These are phyloP conservation scores for Pestalotiopsis sp. DNA, from an alignment of 2,329 filamentous ascomycete species.

Conservation along the genomic window DNA sequence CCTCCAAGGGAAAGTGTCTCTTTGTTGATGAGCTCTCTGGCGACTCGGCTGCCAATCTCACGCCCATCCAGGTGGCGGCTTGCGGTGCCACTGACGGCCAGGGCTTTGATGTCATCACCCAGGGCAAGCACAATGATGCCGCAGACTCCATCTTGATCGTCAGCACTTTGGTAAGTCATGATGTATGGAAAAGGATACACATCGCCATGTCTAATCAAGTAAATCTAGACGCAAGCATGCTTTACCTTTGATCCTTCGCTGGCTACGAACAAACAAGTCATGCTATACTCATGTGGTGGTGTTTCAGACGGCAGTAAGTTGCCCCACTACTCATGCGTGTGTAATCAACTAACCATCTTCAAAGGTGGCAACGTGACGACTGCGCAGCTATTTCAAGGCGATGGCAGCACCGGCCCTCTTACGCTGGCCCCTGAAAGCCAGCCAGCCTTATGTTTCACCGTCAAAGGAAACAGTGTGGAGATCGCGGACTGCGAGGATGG, in stretches of 20 bases:
- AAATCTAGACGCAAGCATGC: slow-evolving; percentile 52
- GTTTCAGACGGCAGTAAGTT: slow-evolving; percentile 51
- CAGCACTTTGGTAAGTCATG: slow-evolving; percentile 46
- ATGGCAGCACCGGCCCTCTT: slow-evolving; percentile 41
- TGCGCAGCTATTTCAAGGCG: slow-evolving; percentile 54
- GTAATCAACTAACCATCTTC: background rate
- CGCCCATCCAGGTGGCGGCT: slow-evolving; percentile 40
- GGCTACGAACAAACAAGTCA: slow-evolving; percentile 50
- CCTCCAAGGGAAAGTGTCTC: slow-evolving; percentile 41
- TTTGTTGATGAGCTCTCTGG: slow-evolving; percentile 44
- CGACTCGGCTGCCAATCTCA: slow-evolving; percentile 46
- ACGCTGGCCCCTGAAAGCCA: slow-evolving; percentile 47
- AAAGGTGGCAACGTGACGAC: slow-evolving; percentile 47
- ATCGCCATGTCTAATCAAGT: background rate
- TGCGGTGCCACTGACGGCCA: slow-evolving; percentile 43
- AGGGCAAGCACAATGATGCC: slow-evolving; percentile 52
- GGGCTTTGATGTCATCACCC: slow-evolving; percentile 45
- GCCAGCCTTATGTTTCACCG: slow-evolving; percentile 47
- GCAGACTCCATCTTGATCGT: slow-evolving; percentile 51
- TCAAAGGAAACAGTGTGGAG: slow-evolving; percentile 43
- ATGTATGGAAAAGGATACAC: background rate
- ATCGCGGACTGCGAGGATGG: slow-evolving; percentile 42
- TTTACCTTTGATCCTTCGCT: slow-evolving; percentile 59
- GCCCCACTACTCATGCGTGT: slow-evolving; percentile 10
- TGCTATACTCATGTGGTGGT: slow-evolving; percentile 61